Base-by-base conservation (phyloP, 176 grass and related monocot species). In the Eragrostis nindensis region DNA sequence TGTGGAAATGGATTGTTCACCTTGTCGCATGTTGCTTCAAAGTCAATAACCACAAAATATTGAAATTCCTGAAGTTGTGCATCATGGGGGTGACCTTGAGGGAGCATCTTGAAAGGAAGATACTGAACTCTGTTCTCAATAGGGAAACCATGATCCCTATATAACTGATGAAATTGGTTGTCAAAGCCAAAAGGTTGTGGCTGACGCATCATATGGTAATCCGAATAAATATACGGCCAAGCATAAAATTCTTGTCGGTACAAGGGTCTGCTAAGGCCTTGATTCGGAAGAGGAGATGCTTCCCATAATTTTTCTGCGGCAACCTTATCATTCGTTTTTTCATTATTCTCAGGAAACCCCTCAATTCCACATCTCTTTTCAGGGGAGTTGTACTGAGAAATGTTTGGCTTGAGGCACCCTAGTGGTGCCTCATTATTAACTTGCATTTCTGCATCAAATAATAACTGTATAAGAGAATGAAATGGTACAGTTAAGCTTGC, bases 31-130 rank as follows among this genome's bases (percentile, higher is more conserved):
- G 96, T 98, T 74, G 92, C 96, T 77, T 98, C 96, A 86, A 98
- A 98, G 72, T 98, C 96, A 71, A 98, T 95, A 85, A 98, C 96
- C 75, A 98, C 96, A 83, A 98, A 98, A 91, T 98, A 95, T 39
- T 95, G 96, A 75, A 98, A 98, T 63, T 98, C 96, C 67, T 98
- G 96, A 86, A 93, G 73, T 63, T 88, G 91, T 55, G 79, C 59
- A 26, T 95, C 88, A 87, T 86, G 84, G 29, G 78, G 90, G 24
- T 86, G 73, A 77, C 82, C 79, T 86, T 92, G 92, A 70, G 84
- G 81, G 78, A 88, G 69, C 86, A 93, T 86, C 83, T 91, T 95
- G 62, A 89, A 76, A 59, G 88, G 88, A 69, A 92, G 68, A 87
- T 86, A 86, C 57, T 89, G 93, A 80, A 87, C 73, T 71, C 83